Evolutionary conservation across 129 eudicot species (phyloP), one percentile per base, ranked within the genome.

Genomic region (Tanacetum coccineum): DNA sequence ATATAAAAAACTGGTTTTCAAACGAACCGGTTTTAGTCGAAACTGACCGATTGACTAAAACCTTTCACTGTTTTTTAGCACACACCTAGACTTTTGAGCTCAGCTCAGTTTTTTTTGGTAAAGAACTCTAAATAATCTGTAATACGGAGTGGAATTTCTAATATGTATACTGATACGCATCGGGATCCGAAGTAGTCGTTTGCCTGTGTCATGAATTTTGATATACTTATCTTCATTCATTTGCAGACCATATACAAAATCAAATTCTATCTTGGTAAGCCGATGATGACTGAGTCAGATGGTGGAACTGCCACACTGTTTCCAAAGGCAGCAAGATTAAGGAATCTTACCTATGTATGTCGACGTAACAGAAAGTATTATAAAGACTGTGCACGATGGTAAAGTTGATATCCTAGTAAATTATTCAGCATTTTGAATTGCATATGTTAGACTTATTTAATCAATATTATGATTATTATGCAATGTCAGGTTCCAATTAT

Each of bases 211-310:
- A 26, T 67, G 36, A 28, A 52, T n/a, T 28, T 14, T 67, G 54
- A 67, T 39, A 54, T 60, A 14, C 67, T 51, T 14, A 17, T 64
- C 8, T 73, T 73, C 13, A 15, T 30, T 53, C 59, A 59, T 32
- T 61, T 79, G 86, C 96, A 88, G 98, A 92, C 95, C 13, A 82
- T 92, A 40, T 88, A 92, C 63, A 92, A 78, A 79, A 92, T 92
- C 54, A 83, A 84, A 50, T 92, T 92, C 59, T 88, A 88, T 63
- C 63, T 92, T 57, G 86, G 98, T 79, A 92, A 88, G 67, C 96
- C 98, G 8, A 86, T 92, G 98, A 83, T 92, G 98, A 92, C 98
- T 19, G 96, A 92, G 49, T 88, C 98, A 12, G 96, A 92, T 66
- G 98, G 98, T 75, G 98, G 86, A 76, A 92, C 96, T 7, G 95